These are phyloP conservation scores for Clohesyomyces aquaticus DNA, from an alignment of 495 filamentous ascomycete species.

Conservation along the genomic window DNA sequence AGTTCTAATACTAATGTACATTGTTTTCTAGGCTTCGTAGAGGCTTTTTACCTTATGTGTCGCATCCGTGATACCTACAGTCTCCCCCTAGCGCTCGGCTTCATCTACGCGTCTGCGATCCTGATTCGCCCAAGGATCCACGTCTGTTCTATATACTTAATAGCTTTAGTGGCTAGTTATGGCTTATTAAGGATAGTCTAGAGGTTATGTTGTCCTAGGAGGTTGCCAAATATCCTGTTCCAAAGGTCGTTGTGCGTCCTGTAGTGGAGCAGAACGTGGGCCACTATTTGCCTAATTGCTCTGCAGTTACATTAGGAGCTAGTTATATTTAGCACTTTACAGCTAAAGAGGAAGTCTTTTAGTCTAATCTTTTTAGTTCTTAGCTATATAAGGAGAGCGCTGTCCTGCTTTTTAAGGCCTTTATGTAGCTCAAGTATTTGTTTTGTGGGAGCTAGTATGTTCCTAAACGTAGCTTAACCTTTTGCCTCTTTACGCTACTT, in stretches of 20 bases:
- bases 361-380: constrained; percentile 4
- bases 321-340: constrained; percentile 1
- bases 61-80: constrained; percentile 11
- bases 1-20: constrained; percentile 5
- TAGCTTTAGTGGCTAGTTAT: constrained; percentile 22
- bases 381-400: constrained; percentile 4
- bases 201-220: constrained; percentile 13
- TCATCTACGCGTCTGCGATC: constrained; percentile 51
- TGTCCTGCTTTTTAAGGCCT: constrained; percentile 5
- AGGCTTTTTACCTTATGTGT: neutral
- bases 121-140: constrained; percentile 43
- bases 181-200: constrained; percentile 13
- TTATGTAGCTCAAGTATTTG: constrained; percentile 2
- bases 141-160: constrained; percentile 10
- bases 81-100: constrained; percentile 48
- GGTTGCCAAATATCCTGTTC: constrained; percentile 14
- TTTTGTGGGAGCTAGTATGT: constrained; percentile 4
- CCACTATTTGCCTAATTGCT: neutral
- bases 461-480: constrained; percentile 4
- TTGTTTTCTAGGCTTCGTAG: constrained; percentile 5
- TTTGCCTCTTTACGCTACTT: constrained; percentile 6
- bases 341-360: constrained; percentile 9
- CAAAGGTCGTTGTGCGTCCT: constrained; percentile 22
- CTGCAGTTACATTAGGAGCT: neutral
- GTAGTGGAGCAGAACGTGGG: constrained; percentile 11